Base-by-base conservation (phyloP, 179 eudicot species). In the Vitellaria paradoxa region DNA sequence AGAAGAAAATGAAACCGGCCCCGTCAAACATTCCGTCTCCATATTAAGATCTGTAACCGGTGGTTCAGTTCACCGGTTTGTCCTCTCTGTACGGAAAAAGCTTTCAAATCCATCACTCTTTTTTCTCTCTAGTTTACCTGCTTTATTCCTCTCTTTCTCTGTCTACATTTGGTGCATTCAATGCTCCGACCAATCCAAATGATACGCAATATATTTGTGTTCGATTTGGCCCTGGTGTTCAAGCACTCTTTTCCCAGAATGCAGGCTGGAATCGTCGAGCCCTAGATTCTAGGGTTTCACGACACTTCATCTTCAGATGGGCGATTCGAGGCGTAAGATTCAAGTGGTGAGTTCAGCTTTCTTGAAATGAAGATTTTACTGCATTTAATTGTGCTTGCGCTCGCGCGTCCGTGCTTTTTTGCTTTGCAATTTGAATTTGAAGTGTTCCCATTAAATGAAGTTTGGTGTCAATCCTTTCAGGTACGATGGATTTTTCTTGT, bases 401-500 rank as follows among this genome's bases (percentile, higher is more conserved):
- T 57, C 13, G n/a, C 17, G 18, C 5, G 37, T 57, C 62, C 5
- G 62, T 57, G 37, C 37, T 2, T 30, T 30, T 30, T 2, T 30
- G 37, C 37, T 49, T 47, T 21, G 11, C 23, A 53, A 17, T 53
- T 53, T n/a, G 11, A 4, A 46, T 70, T 6, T 12, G 8, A 7
- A 0, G 5, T 30, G 6, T 52, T 71, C 57, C 20, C 13, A 9
- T 37, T 18, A 49, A 50, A 1, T 75, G 78, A 61, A 37, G 78
- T 62, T 20, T 21, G 74, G 26, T 66, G 72, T 20, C 53, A 65
- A 30, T 63, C 77, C 68, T 75, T 89, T 81, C 85, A 96, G 99
- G 99, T 96, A 90, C 78, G 99, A 96, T 88, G 99, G 99, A 46
- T 91, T 96, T 75, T 96, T 96, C 93, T 83, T 96, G 92, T 86